Evolutionary conservation across 2,329 filamentous ascomycete genomes (phyloP).

Genomic region (Grosmannia clavigera): DNA sequence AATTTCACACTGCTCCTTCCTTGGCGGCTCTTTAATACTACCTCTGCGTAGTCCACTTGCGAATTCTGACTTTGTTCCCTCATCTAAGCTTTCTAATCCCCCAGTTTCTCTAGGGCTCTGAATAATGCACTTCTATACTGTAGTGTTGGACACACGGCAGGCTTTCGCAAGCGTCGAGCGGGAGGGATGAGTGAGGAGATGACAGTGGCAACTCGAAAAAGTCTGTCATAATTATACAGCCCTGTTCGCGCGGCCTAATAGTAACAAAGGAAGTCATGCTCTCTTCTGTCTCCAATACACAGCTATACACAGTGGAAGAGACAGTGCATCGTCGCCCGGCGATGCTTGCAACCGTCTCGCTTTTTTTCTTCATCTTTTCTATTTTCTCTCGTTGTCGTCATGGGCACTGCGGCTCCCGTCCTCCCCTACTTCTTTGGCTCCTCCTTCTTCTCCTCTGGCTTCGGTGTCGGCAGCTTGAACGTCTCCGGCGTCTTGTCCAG

Average conservation of each 20-base stretch:
- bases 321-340: background rate
- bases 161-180: too few species aligned
- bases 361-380: background rate
- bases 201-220: background rate
- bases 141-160: background rate
- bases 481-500: conserved; percentile 67
- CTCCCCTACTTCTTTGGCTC: conserved; percentile 74
- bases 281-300: background rate
- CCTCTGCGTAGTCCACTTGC: background rate
- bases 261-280: background rate
- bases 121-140: background rate
- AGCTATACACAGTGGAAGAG: background rate
- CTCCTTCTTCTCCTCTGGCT: conserved; percentile 85
- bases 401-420: background rate
- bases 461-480: conserved; percentile 91
- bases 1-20: background rate
- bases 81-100: too few species aligned
- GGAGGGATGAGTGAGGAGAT: background rate
- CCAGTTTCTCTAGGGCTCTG: too few species aligned
- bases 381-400: background rate
- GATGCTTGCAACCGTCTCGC: background rate
- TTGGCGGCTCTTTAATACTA: background rate
- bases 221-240: background rate
- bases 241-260: background rate
- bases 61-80: background rate